Evolutionary conservation across 371 early-diverging fungal genomes (phyloP), one percentile per base, ranked within the genome.

Genomic region (Circinella minor): DNA sequence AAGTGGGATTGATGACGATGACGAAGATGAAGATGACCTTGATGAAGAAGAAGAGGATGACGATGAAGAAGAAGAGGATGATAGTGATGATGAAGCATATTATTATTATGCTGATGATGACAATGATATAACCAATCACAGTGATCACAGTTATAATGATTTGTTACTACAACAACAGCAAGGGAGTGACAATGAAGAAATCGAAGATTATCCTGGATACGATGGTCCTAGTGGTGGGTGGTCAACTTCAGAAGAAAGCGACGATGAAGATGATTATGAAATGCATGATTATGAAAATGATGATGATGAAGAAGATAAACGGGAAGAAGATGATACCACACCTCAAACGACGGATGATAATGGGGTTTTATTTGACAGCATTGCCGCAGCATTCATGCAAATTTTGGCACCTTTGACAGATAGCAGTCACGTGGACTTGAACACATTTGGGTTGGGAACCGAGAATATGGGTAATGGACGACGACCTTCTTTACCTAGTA

Each of bases 401-500:
- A 74, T 78, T 1, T 55, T 81, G 48, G 71, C 72, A 27, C 78
- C 78, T 14, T 47, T 74, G 13, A 71, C 68, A 5, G 54, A 68
- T 3, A 54, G 34, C 63, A 15, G 49, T 9, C 55, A 73, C 43
- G 57, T 63, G 37, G 46, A 57, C 27, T 55, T 37, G 59, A 34
- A 8, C 18, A n/a, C 65, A 39, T 34, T 43, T 18, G 57, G 57
- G 36, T 57, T 61, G 17, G 39, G 51, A 0, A 65, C 67, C 17
- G 67, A 74, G 34, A 67, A 66, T 37, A 57, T 75, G 46, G 39
- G 17, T 17, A n/a, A 5, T n/a, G 51, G 68, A 37, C 71, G 79
- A 55, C 66, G 81, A 14, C 78, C 76, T 4, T 81, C 81, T 11
- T 66, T 81, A 61, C 81, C 81, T 5, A 81, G 81, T 37, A 81